Conservation (phyloP, 2,329 filamentous ascomycete genomes). For the Colletotrichum sp. region DNA sequence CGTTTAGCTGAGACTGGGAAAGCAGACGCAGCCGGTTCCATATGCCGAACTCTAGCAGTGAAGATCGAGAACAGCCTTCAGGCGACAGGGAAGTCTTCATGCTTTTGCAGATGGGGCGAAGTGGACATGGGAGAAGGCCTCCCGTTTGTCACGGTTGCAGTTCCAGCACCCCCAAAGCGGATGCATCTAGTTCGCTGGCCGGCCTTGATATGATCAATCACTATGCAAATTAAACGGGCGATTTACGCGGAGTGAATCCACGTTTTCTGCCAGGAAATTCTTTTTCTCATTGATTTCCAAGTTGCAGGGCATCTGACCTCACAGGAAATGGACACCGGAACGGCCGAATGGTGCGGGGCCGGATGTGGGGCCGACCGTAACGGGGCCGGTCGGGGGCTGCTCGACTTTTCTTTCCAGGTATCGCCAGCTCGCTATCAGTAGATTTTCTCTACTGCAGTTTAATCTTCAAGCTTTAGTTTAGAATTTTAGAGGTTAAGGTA, state of each 20-base stretch:
- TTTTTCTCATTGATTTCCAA: neutral
- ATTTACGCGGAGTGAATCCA: neutral
- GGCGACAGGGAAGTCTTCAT: too few species aligned
- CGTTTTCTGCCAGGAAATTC: too few species aligned
- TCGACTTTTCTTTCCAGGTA: neutral
- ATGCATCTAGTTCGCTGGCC: too few species aligned
- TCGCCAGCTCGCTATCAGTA: neutral
- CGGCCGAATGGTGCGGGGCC: neutral
- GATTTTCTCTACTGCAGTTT: rapidly evolving
- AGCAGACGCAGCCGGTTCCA: too few species aligned
- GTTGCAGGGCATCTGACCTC: neutral
- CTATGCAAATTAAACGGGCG: neutral
- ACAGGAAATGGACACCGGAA: neutral
- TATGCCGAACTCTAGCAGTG: too few species aligned
- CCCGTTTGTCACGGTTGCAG: too few species aligned
- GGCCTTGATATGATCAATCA: neutral
- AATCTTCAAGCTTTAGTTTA: rapidly evolving
- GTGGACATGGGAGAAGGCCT: too few species aligned
- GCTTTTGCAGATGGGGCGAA: too few species aligned
- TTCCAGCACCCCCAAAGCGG: rapidly evolving
- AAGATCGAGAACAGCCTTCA: too few species aligned
- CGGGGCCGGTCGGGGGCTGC: too few species aligned
- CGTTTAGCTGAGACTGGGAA: too few species aligned
- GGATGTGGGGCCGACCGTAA: too few species aligned
- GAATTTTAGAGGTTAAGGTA: rapidly evolving